A percentile compares a stretch with the other conserved stretches of the same genome.
Evolutionary conservation across 305 asterid genomes (phyloP).

Genomic region (Fraxinus baroniana): DNA sequence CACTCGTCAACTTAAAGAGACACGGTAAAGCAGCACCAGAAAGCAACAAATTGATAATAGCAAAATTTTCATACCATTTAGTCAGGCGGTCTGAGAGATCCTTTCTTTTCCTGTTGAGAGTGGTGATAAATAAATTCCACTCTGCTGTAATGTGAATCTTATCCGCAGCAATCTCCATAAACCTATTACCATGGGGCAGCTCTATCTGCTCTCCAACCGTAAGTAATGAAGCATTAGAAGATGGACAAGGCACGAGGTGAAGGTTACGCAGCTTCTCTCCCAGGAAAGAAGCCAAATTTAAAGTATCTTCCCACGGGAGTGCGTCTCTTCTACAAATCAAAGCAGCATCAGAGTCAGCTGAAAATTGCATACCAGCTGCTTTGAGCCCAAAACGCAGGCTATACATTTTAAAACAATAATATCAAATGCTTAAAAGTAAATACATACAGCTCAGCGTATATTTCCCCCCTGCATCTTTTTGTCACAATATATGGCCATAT

Average conservation of each 20-base stretch:
- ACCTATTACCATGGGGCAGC: slow-evolving; percentile 40
- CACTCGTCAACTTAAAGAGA: background rate
- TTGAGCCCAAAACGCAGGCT: slow-evolving; percentile 19
- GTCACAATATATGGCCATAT: slow-evolving; percentile 83
- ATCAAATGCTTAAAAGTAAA: slow-evolving; percentile 5
- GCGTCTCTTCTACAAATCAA: slow-evolving; percentile 62
- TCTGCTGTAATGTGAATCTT: slow-evolving; percentile 46
- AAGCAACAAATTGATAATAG: slow-evolving; percentile 5
- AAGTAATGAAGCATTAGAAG: slow-evolving; percentile 35
- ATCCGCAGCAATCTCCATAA: slow-evolving; percentile 29
- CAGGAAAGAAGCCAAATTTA: slow-evolving; percentile 75
- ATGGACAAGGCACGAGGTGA: slow-evolving; percentile 66
- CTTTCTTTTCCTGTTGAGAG: slow-evolving; percentile 63
- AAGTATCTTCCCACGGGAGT: slow-evolving; percentile 59
- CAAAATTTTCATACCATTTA: slow-evolving; percentile 60
- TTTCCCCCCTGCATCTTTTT: slow-evolving; percentile 80
- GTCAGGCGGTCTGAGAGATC: slow-evolving; percentile 50
- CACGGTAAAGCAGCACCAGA: background rate
- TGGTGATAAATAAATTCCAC: slow-evolving; percentile 53
- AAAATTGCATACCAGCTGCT: slow-evolving; percentile 9
- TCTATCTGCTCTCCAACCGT: slow-evolving; percentile 32
- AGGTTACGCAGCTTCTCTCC: slow-evolving; percentile 87
- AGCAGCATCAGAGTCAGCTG: slow-evolving; percentile 19
- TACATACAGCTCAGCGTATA: slow-evolving; percentile 85
- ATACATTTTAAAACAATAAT: background rate